phyloP scores from a whole-genome alignment of 202 grass and related monocot genomes.

The Setaria viridis region DNA sequence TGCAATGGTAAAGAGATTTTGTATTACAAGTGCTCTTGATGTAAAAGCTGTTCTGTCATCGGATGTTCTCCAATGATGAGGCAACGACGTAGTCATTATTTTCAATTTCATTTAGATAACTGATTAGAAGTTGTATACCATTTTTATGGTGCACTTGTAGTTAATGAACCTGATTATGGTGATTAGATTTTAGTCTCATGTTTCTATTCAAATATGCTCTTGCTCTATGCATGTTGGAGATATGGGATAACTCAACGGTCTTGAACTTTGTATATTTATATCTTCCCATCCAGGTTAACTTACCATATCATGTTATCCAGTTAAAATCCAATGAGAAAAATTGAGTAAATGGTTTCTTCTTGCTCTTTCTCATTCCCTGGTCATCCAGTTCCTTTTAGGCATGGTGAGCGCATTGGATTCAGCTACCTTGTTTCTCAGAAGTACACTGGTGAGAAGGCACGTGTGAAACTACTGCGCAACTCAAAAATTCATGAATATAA shows the following conservation, averaged over 20 bases:
- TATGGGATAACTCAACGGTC: neutral
- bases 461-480: constrained; percentile 75
- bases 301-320: constrained; percentile 16
- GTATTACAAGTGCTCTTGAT: constrained; percentile 7
- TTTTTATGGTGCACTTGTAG: neutral
- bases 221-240: neutral
- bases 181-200: neutral
- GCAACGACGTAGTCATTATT: neutral
- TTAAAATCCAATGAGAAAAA: constrained; percentile 6
- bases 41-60: neutral
- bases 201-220: neutral
- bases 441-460: constrained; percentile 94
- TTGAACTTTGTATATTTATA: neutral
- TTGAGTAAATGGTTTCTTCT: constrained; percentile 1
- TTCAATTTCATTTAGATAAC: neutral
- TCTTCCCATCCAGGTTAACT: neutral
- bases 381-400: constrained; percentile 93
- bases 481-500: constrained; percentile 81
- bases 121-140: constrained; percentile 15
- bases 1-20: constrained; percentile 1
- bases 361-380: constrained; percentile 25
- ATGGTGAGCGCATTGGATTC: constrained; percentile 98
- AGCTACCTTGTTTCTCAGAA: constrained; percentile 98
- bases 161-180: constrained; percentile 19
- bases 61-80: neutral